A percentile compares a stretch with the other conserved stretches of the same genome.
Evolutionary conservation across 2,329 filamentous ascomycete species (phyloP).

Genomic region (Tolypocladium tundrense): DNA sequence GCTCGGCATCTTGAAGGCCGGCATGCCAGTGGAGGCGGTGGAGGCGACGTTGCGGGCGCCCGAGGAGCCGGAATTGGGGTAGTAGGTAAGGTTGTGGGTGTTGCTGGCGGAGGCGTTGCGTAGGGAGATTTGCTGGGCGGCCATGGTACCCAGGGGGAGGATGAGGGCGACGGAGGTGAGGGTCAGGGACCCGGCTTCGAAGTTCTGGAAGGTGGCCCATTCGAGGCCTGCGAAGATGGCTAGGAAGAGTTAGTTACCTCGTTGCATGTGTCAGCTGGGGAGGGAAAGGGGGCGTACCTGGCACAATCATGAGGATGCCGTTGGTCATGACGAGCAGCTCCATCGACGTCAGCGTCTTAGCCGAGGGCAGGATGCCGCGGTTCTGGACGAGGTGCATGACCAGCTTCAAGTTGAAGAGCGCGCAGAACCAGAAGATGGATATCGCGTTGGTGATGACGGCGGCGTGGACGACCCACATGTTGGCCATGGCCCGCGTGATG

Average conservation of each 20-base stretch:
- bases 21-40: conserved; percentile 2
- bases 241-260: conserved; percentile 10
- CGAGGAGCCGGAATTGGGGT: background rate
- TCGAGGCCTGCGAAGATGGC: conserved; percentile 41
- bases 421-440: conserved; percentile 43
- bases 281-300: conserved; percentile 27
- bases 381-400: conserved; percentile 36
- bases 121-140: conserved; percentile 33
- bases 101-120: conserved; percentile 8
- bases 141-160: conserved; percentile 40
- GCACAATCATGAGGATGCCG: conserved; percentile 44
- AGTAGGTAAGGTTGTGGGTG: conserved; percentile 5
- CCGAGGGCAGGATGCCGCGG: conserved; percentile 33
- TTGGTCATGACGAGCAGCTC: conserved; percentile 47
- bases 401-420: conserved; percentile 43
- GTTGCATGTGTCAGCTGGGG: no score
- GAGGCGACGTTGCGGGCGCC: background rate
- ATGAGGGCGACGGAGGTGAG: conserved; percentile 39
- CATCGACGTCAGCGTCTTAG: conserved; percentile 35
- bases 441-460: conserved; percentile 28
- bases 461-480: conserved; percentile 27
- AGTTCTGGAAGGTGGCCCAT: conserved; percentile 28
- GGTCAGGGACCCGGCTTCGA: conserved; percentile 40
- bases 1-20: conserved; percentile 8
- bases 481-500: conserved; percentile 9